Evolutionary conservation across 1,284 basidiomycete species (phyloP), one percentile per base, ranked within the genome.

Genomic region (Ustilago nuda): DNA sequence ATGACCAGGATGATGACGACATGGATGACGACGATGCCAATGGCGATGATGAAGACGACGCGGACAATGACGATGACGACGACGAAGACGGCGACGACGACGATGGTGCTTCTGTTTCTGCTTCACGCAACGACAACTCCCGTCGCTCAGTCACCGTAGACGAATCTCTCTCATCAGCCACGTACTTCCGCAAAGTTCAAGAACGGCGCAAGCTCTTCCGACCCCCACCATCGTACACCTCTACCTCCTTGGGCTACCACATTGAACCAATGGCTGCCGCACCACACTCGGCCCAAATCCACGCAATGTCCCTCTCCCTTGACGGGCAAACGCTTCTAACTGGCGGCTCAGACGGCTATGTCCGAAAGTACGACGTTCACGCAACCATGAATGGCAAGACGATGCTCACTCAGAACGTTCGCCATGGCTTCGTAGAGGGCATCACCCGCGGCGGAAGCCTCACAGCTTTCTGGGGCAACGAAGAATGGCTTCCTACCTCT

Each of bases 261-360:
- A 92, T 98, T n/a, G 95, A 97, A 86, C 94, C 95, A 15, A 91
- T 96, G 68, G 94, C 93, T 74, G 94, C 94, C 15, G 91, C 96
- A 56, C 94, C 95, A 0, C 93, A 97, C 78, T 93, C 94, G 1
- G 90, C 90, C 3, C 92, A 94, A 4, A 94, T 94, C 0, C 93
- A 97, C 87, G 90, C 93, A 13, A 90, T 98, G 27, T 92, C 94
- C 2, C 88, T 93, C 4, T 93, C 93, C 0, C 87, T 90, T n/a
- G 97, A 95, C 86, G 91, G 94, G 89, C 91, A 92, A 32, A 94
- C 95, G 82, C 88, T 98, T 13, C 87, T 98, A 53, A 94, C 94
- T 5, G 95, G 95, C 45, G 94, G 93, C 11, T 92, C 95, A 71
- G 95, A 98, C 86, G 95, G 95, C 11, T 95, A 94, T 81, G 92